These are phyloP conservation scores for Tulasnella sp. DNA, from an alignment of 768 basidiomycete genomes.

Conservation along the genomic window DNA sequence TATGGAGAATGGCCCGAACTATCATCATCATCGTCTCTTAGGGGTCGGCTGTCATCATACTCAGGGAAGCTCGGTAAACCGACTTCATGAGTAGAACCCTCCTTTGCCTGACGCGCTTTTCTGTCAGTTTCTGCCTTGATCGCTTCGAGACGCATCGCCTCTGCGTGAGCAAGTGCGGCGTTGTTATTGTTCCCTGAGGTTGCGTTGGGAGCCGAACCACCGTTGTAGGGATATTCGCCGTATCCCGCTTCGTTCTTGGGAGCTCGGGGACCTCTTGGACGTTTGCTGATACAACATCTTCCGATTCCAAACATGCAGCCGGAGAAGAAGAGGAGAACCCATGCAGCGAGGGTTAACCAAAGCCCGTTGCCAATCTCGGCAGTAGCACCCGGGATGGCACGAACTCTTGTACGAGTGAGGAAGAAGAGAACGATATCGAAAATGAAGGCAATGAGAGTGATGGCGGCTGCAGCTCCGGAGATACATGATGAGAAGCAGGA, in stretches of 20 bases:
- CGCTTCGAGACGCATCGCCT: constrained; percentile 67
- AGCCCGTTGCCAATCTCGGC: constrained; percentile 79
- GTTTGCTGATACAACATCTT: constrained; percentile 64
- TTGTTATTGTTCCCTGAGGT: constrained; percentile 9
- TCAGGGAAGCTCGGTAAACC: constrained; percentile 70
- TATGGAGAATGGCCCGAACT: constrained; percentile 24
- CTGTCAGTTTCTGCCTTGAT: constrained; percentile 79
- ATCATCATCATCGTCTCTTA: constrained; percentile 30
- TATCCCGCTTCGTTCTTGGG: constrained; percentile 16
- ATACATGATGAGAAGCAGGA: constrained; percentile 68
- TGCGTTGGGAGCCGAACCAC: constrained; percentile 19
- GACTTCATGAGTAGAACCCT: constrained; percentile 33
- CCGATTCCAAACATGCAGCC: constrained; percentile 81
- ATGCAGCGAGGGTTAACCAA: constrained; percentile 83
- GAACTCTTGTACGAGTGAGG: constrained; percentile 74
- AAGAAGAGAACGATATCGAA: constrained; percentile 90
- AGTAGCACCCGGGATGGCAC: constrained; percentile 51
- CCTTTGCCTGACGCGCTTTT: constrained; percentile 52
- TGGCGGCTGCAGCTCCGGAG: constrained; percentile 63
- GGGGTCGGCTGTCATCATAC: constrained; percentile 48
- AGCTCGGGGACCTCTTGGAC: constrained; percentile 28
- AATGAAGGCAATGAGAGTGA: constrained; percentile 77
- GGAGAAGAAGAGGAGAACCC: constrained; percentile 76
- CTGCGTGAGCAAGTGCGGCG: constrained; percentile 31
- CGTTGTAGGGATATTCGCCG: not conserved